Evolutionary conservation across 306 rosid species (phyloP).

Genomic region (Vachellia pachyceras): DNA sequence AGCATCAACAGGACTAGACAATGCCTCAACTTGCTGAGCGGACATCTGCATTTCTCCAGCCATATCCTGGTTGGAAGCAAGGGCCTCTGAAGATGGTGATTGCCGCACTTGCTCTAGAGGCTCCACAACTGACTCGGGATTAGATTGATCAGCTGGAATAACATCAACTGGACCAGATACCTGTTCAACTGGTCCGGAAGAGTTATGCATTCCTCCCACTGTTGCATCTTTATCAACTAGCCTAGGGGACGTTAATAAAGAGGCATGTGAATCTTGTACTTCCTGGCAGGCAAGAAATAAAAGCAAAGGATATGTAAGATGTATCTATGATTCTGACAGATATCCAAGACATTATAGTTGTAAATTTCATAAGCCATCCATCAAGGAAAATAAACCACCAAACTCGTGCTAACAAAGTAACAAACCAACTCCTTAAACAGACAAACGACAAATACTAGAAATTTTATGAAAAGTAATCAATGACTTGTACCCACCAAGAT

Average conservation of each 20-base stretch:
- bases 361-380: background rate
- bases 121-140: conserved; percentile 5
- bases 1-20: background rate
- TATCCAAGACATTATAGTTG: background rate
- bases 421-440: background rate
- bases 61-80: conserved; percentile 36
- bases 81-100: conserved; percentile 32
- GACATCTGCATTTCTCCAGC: conserved; percentile 39
- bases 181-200: background rate
- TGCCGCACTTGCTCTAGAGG: conserved; percentile 44
- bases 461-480: background rate
- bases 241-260: conserved; percentile 22
- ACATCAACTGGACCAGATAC: conserved; percentile 19
- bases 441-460: background rate
- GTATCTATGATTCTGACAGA: background rate
- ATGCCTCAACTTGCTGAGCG: conserved; percentile 23
- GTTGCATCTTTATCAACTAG: conserved; percentile 34
- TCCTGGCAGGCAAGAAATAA: conserved; percentile 35
- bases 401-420: background rate
- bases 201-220: conserved; percentile 13
- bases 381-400: background rate
- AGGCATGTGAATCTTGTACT: conserved; percentile 31
- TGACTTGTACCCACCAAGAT: background rate
- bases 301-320: background rate
- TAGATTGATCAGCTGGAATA: background rate